Evolutionary conservation across 331 rosid genomes (phyloP), one percentile per base, ranked within the genome.

Genomic region (Quercus lobata): DNA sequence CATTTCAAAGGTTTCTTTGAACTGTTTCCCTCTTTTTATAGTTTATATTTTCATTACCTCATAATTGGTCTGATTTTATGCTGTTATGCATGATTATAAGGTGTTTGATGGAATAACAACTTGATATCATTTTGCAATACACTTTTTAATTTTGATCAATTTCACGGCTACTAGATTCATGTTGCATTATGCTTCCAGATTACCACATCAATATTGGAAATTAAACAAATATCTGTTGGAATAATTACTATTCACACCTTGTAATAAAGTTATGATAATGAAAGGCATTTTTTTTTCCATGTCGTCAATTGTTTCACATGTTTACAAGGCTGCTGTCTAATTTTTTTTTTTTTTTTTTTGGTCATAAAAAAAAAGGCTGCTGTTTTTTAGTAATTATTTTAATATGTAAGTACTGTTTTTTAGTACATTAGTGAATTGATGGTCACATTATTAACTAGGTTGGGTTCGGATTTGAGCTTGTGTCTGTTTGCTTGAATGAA

Each of bases 1-100:
- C 72, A 91, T 91, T 83, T 91, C 96, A 76, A 91, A 92, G 97
- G 97, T 86, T 86, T 87, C 82, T 65, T 27, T n/a, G 22, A 57
- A 52, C 44, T 4, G 73, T 34, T 44, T 44, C 62, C 76, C 53
- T 53, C 56, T 30, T 32, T 24, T 82, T 74, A 32, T 21, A 11
- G 41, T 73, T 44, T 22, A 55, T 32, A 77, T 76, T 7, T 72
- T 37, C 7, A 53, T 72, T 76, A 54, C 37, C 63, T 75, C 58
- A n/a, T 29, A 25, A 69, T n/a, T 63, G 60, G 32, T 24, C 72
- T 18, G 17, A 53, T 68, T 41, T 56, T 29, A 71, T 78, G 41
- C 41, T 29, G n/a, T 53, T 57, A 58, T 66, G 21, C 73, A 57
- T 72, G 34, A 57, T 66, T 34, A 11, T 30, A 52, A 0, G 11